Conservation (phyloP, 169 alveolate species). For the Perkinsus olseni region DNA sequence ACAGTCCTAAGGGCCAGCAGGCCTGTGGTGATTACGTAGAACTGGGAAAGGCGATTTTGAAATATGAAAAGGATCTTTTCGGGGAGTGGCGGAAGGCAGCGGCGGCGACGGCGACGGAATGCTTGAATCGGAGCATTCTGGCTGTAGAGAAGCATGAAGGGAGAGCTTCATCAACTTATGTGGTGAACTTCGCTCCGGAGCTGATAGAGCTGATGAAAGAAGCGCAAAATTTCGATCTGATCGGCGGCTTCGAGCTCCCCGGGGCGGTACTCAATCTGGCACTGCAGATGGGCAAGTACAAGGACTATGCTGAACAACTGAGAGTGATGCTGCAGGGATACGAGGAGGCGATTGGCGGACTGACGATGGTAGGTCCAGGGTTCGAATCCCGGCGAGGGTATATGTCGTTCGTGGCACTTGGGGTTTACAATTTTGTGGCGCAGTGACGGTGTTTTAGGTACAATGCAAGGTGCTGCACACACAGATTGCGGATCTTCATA, state of each 20-base stretch:
- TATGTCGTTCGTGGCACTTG: neutral
- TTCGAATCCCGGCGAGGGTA: no score
- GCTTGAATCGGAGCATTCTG: slow-evolving; percentile 50
- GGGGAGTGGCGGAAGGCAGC: slow-evolving; percentile 54
- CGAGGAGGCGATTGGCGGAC: slow-evolving; percentile 62
- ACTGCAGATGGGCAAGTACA: slow-evolving; percentile 73
- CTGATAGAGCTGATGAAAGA: slow-evolving; percentile 76
- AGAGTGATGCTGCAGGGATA: slow-evolving; percentile 66
- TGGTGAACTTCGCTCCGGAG: slow-evolving; percentile 70
- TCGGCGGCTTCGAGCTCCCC: slow-evolving; percentile 75
- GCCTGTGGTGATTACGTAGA: slow-evolving; percentile 53
- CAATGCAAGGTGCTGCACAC: slow-evolving; percentile 60
- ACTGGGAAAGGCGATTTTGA: slow-evolving; percentile 56
- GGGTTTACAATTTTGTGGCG: no score
- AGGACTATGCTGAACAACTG: slow-evolving; percentile 68
- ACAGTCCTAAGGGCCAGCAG: slow-evolving; percentile 51
- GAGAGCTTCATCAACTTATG: slow-evolving; percentile 44
- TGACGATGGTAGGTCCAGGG: slow-evolving; percentile 23
- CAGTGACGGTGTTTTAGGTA: no score
- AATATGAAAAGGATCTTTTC: slow-evolving; percentile 51
- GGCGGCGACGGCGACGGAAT: slow-evolving; percentile 49
- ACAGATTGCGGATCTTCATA: slow-evolving; percentile 49
- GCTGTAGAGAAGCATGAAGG: slow-evolving; percentile 33
- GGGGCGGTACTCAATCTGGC: slow-evolving; percentile 80
- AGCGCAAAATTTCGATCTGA: slow-evolving; percentile 73